phyloP scores from a whole-genome alignment of 1,284 basidiomycete genomes.

The Trichosporon coremiiforme region DNA sequence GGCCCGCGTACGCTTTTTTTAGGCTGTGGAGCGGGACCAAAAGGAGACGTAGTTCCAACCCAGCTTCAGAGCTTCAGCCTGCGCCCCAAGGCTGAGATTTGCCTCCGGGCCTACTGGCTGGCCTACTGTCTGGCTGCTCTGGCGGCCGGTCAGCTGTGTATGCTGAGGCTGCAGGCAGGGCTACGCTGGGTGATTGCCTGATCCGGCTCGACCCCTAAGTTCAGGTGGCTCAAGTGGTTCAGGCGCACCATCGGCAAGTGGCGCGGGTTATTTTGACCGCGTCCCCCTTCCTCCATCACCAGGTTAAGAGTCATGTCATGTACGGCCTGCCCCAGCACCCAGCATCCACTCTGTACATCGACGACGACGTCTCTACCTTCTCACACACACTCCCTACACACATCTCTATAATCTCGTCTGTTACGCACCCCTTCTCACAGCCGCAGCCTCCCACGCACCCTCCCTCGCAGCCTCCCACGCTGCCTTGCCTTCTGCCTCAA shows the following conservation, averaged over 20 bases:
- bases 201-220: background rate
- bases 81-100: background rate
- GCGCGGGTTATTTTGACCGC: constrained; percentile 15
- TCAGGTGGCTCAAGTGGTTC: no score
- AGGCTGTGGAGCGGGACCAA: background rate
- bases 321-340: background rate
- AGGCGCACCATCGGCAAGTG: background rate
- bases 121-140: no score
- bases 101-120: background rate
- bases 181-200: background rate
- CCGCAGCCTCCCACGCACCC: background rate
- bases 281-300: background rate
- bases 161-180: background rate
- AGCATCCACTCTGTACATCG: background rate
- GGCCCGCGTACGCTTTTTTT: background rate
- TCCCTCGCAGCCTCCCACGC: constrained; percentile 1
- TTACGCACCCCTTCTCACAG: background rate
- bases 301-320: constrained; percentile 4
- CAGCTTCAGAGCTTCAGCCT: background rate
- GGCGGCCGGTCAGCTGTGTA: background rate
- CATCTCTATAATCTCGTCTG: constrained; percentile 8
- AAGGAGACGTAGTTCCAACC: background rate
- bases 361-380: no score
- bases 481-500: no score
- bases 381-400: background rate